Evolutionary conservation across 352 stramenopile species (phyloP).

Genomic region (Phytopythium kandeliae): DNA sequence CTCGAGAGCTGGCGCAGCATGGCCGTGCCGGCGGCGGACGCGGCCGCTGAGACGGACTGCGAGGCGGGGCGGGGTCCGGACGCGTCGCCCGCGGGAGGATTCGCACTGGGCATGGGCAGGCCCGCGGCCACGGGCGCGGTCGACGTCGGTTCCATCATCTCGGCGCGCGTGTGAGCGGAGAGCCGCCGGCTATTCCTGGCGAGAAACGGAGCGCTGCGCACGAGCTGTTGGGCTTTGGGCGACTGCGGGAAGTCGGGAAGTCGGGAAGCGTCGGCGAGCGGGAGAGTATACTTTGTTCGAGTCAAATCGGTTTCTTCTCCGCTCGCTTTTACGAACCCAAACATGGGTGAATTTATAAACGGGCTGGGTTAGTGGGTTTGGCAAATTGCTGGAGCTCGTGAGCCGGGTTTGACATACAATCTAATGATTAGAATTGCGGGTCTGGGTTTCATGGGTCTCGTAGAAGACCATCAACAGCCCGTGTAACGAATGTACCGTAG

Average conservation of each 20-base stretch:
- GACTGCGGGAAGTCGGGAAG: too few relatives aligned
- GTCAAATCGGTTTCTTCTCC: not conserved
- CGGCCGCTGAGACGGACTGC: not conserved
- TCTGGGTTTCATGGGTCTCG: too few relatives aligned
- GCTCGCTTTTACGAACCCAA: not conserved
- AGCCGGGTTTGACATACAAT: too few relatives aligned
- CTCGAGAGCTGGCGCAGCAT: slow-evolving; percentile 31
- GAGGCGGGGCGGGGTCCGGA: not conserved
- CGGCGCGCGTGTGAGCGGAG: not conserved
- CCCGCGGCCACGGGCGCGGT: not conserved
- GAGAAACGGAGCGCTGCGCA: not conserved
- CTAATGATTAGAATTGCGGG: too few relatives aligned
- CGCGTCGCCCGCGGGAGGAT: not conserved
- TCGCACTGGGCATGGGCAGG: slow-evolving; percentile 4
- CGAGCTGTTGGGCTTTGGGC: too few relatives aligned
- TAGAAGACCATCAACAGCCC: too few relatives aligned
- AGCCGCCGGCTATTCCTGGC: not conserved
- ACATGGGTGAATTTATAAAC: not conserved
- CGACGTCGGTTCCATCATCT: slow-evolving; percentile 10
- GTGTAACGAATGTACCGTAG: too few relatives aligned
- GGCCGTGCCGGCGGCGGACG: slow-evolving; percentile 7
- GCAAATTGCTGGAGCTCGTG: too few relatives aligned
- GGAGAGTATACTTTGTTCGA: not conserved
- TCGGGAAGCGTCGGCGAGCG: not conserved
- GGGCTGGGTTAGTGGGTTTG: too few relatives aligned